Evolutionary conservation across 257 asterid genomes (phyloP).

Genomic region (Nyctanthes arbortristis): DNA sequence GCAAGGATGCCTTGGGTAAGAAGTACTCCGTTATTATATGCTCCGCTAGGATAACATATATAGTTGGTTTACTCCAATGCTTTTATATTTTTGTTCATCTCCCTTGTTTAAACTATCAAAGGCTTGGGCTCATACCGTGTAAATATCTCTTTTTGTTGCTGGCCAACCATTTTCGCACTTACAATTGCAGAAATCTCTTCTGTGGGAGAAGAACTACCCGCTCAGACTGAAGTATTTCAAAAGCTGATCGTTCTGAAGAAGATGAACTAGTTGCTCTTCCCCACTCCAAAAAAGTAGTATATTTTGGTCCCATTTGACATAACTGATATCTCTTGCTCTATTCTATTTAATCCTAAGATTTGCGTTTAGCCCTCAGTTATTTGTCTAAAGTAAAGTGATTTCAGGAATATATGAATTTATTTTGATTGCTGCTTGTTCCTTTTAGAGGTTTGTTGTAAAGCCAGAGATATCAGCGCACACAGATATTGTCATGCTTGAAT

Average conservation of each 20-base stretch:
- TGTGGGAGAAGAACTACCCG: constrained; percentile 56
- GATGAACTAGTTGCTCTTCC: background rate
- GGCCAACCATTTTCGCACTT: constrained; percentile 1
- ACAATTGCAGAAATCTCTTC: constrained; percentile 57
- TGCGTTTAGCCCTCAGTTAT: background rate
- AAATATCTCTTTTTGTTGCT: background rate
- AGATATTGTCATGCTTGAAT: too few species aligned
- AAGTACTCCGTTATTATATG: constrained; percentile 29
- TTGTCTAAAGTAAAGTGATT: background rate
- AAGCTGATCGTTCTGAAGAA: background rate
- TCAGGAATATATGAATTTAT: background rate
- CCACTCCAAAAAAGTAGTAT: background rate
- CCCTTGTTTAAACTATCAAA: background rate
- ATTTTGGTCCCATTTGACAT: constrained; percentile 2
- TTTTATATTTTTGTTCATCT: too few species aligned
- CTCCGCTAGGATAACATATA: too few species aligned
- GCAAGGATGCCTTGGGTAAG: constrained; percentile 67
- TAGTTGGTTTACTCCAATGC: too few species aligned
- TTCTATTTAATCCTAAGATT: background rate
- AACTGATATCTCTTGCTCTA: background rate
- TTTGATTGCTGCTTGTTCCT: background rate
- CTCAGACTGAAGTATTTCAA: constrained; percentile 37
- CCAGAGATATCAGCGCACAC: background rate
- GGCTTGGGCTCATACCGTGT: background rate
- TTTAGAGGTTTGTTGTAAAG: background rate